Conservation (phyloP, 768 basidiomycete species). For the Lentinula sp. region DNA sequence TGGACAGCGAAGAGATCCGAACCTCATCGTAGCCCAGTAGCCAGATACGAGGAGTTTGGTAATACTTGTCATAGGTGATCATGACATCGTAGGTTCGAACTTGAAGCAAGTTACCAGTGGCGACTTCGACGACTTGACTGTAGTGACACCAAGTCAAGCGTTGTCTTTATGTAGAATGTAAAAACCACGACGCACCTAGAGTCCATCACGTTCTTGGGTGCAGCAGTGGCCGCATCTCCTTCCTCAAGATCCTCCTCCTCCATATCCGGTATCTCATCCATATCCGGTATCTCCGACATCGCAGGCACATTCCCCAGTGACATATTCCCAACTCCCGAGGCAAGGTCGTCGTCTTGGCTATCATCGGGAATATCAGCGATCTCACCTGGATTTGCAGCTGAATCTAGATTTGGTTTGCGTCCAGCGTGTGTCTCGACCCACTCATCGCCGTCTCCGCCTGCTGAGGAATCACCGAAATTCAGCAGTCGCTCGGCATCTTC, state of each 20-base stretch:
- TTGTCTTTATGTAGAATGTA: not conserved
- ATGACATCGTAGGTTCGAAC: slow-evolving; percentile 98
- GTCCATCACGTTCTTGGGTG: slow-evolving; percentile 46
- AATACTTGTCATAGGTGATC: slow-evolving; percentile 99
- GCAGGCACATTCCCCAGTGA: slow-evolving; percentile 30
- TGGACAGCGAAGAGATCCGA: slow-evolving; percentile 4
- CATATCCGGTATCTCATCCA: slow-evolving; percentile 99
- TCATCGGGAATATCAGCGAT: slow-evolving; percentile 92
- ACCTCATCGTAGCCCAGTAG: slow-evolving; percentile 97
- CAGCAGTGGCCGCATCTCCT: slow-evolving; percentile 81
- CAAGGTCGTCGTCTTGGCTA: slow-evolving; percentile 38
- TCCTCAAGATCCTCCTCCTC: slow-evolving; percentile 90
- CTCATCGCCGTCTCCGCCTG: slow-evolving; percentile 66
- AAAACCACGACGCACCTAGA: slow-evolving; percentile 35
- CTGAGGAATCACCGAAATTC: slow-evolving; percentile 65
- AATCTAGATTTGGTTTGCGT: slow-evolving; percentile 47
- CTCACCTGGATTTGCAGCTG: slow-evolving; percentile 49
- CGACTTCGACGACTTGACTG: slow-evolving; percentile 56
- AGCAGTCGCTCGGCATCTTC: slow-evolving; percentile 94
- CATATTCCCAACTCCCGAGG: slow-evolving; percentile 37
- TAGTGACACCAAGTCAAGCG: not conserved
- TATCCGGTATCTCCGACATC: slow-evolving; percentile 70
- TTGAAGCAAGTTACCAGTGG: slow-evolving; percentile 83
- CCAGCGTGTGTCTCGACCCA: slow-evolving; percentile 99
- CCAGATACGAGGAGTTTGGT: slow-evolving; percentile 98